Base-by-base conservation (phyloP, 1,284 basidiomycete genomes). In the Moesziomyces antarcticus region DNA sequence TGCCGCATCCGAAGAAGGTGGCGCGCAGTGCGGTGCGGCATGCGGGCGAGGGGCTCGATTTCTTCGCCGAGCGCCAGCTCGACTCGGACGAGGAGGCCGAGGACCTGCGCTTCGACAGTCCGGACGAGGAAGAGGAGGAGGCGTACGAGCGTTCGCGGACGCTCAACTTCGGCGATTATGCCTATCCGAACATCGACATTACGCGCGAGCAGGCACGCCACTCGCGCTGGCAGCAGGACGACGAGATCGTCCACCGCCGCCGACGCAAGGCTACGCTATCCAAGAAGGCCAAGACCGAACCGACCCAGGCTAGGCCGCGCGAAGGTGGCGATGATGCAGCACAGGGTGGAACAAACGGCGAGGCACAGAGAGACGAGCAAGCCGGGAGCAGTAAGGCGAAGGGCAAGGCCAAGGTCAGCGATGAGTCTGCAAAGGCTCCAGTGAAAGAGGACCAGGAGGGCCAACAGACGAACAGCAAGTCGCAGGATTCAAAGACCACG, bases 141-240 rank as follows among this genome's bases (percentile, higher is more conserved):
- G 85, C 94, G 46, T 95, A 90, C 78, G 85, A 85, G 20, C 87
- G 91, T 52, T 90, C 91, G 77, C 88, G 89, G 75, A 87, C 88
- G 70, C 91, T 93, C 56, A 86, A 93, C 22, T 94, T 96, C 78
- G 97, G 96, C 10, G 94, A 97, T 85, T 94, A 94, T 80, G 90
- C 92, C 75, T 97, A 96, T 82, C 93, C 93, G 0, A 91, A 90
- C 72, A 90, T 95, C 63, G 94, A 95, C 79, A 90, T 93, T 40
- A 93, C 90, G 81, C 89, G 92, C 48, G 89, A 93, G 85, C 84
- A 73, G 60, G 50, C 52, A 7, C 62, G 64, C 44, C 54, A 65
- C 18, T 24, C 45, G 20, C 35, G 68, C 24, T 68, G 66, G 65
- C 45, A 63, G 53, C 57, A 72, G 44, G 77, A 79, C 45, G 69